Evolutionary conservation across 176 grass and related monocot species (phyloP).

Genomic region (Oryza glaberrima): DNA sequence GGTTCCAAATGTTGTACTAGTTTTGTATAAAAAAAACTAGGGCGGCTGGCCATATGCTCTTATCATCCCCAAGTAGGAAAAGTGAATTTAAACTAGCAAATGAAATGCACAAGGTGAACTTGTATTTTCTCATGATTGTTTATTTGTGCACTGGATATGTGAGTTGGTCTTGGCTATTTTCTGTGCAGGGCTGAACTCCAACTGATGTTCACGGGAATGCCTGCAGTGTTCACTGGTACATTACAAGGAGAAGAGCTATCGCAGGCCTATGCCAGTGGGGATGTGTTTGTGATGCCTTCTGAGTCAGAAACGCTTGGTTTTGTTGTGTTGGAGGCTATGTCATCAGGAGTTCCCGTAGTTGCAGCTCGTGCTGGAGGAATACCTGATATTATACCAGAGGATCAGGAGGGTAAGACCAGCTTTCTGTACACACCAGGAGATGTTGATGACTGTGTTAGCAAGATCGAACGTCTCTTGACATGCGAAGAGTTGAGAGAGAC

Average conservation of each 20-base stretch:
- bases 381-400: slow-evolving; percentile 68
- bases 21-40: neutral
- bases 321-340: slow-evolving; percentile 80
- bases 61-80: neutral
- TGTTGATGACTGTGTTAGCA: slow-evolving; percentile 66
- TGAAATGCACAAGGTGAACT: neutral
- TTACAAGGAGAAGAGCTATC: slow-evolving; percentile 78
- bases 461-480: slow-evolving; percentile 58
- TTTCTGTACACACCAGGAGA: slow-evolving; percentile 66
- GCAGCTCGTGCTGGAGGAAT: slow-evolving; percentile 67
- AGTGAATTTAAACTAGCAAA: neutral
- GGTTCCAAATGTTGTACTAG: neutral
- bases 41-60: neutral
- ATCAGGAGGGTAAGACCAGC: slow-evolving; percentile 68
- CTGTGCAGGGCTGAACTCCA: slow-evolving; percentile 61
- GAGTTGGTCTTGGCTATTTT: neutral
- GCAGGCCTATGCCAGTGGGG: slow-evolving; percentile 73
- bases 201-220: slow-evolving; percentile 69
- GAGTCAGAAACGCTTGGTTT: slow-evolving; percentile 79
- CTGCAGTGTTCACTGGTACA: slow-evolving; percentile 67
- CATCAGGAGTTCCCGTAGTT: slow-evolving; percentile 68
- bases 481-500: slow-evolving; percentile 47
- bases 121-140: neutral
- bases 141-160: neutral
- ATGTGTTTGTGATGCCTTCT: slow-evolving; percentile 78